Base-by-base conservation (phyloP, 768 basidiomycete genomes). In the Boletus rufocinnamomeus region DNA sequence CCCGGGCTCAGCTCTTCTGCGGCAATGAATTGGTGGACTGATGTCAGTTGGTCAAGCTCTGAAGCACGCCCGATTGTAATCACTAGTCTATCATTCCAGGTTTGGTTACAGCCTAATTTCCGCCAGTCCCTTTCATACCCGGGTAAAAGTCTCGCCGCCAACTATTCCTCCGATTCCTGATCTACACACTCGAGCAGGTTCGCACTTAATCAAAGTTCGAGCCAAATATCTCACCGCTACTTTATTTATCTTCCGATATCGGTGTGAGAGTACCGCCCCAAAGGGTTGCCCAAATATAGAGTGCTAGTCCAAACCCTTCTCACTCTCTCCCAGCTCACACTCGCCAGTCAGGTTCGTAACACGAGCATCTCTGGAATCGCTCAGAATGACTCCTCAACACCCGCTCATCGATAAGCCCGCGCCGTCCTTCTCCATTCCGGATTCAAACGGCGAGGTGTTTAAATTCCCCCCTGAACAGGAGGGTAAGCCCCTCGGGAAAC, bases 321-420 rank as follows among this genome's bases (percentile, higher is more conserved):
- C 49, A 34, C 52, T 50, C 37, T 45, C 25, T 30, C 37, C 55
- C 52, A 49, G 28, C 34, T 6, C 37, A 25, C 17, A 47, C 34
- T 40, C 16, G 34, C 3, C 23, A 19, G 27, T 17, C 30, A 40
- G 16, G 19, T 52, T 28, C 21, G 40, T 19, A 44, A n/a, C 35
- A 45, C 23, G 14, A 28, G 10, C 21, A 34, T 16, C 41, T 34
- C 41, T 51, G 37, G 47, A 53, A 21, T 43, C 32, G 50, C 16
- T 57, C 37, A 59, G 60, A 52, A 82, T 83, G 82, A 66, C 78
- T 46, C 73, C 76, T 52, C 76, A 57, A 45, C 66, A 84, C 60
- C 69, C 79, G 27, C 79, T 91, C 55, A 76, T 89, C 59, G 86
- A 84, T 45, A 79, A 88, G 67, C 70, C 71, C 16, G 91, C 89